Percentiles rank a stretch among this genome's conserved stretches.
Evolutionary conservation across 768 basidiomycete species (phyloP).

Genomic region (Suillus sp.): DNA sequence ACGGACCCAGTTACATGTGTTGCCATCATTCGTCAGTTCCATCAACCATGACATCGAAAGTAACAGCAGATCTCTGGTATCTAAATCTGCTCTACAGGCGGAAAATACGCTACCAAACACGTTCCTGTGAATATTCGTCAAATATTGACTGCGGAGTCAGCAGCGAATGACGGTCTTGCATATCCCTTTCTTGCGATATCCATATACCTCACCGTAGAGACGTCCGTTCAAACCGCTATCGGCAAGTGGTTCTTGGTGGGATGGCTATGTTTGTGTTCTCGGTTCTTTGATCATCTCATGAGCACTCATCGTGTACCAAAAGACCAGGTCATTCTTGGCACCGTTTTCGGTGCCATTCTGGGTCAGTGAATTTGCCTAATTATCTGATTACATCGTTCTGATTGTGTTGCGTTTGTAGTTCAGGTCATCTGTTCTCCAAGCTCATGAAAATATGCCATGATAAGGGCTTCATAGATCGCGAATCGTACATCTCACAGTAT

Average conservation of each 20-base stretch:
- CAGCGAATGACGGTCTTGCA: conserved; percentile 93
- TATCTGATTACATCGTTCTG: background rate
- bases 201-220: conserved; percentile 80
- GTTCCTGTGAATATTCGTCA: conserved; percentile 77
- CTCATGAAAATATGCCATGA: conserved; percentile 73
- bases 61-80: no score
- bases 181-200: conserved; percentile 90
- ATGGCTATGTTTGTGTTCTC: conserved; percentile 63
- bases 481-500: conserved; percentile 88
- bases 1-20: no score
- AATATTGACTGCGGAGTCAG: conserved; percentile 85
- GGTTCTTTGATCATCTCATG: background rate
- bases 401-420: background rate
- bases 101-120: conserved; percentile 66
- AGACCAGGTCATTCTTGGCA: conserved; percentile 85
- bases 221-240: conserved; percentile 61
- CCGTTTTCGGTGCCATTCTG: conserved; percentile 60
- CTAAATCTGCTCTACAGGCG: conserved; percentile 44
- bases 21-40: no score
- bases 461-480: conserved; percentile 69
- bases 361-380: conserved; percentile 29
- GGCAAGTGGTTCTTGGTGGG: conserved; percentile 87
- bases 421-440: conserved; percentile 66
- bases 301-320: conserved; percentile 11
- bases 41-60: no score